A percentile compares a stretch with the other conserved stretches of the same genome.
Evolutionary conservation across 2,329 filamentous ascomycete species (phyloP).

Genomic region (Penicillium brevicompactum): DNA sequence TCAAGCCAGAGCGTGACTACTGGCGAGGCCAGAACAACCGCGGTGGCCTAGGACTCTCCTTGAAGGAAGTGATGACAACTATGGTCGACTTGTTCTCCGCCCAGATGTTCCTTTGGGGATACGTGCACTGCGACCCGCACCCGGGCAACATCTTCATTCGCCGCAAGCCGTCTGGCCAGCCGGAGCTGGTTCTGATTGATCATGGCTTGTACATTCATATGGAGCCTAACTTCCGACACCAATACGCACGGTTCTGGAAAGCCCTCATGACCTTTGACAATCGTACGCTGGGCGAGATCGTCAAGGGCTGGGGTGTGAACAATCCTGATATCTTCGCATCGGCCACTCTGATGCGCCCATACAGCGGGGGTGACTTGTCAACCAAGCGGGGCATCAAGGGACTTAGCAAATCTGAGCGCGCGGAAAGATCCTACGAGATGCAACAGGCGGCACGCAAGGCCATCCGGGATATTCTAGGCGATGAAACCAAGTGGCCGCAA

Average conservation of each 20-base stretch:
- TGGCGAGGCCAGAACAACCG: slow-evolving; percentile 74
- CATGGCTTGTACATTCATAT: slow-evolving; percentile 96
- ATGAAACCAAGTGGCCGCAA: slow-evolving; percentile 86
- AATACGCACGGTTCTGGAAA: slow-evolving; percentile 93
- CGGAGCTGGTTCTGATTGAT: slow-evolving; percentile 93
- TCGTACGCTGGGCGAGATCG: slow-evolving; percentile 70
- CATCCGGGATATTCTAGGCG: slow-evolving; percentile 77
- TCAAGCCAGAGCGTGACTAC: slow-evolving; percentile 78
- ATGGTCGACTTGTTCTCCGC: slow-evolving; percentile 97
- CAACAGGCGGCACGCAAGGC: slow-evolving; percentile 71
- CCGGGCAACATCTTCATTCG: slow-evolving; percentile 97
- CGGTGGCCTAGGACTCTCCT: slow-evolving; percentile 79
- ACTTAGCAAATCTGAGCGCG: slow-evolving; percentile 56
- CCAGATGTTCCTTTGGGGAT: slow-evolving; percentile 96
- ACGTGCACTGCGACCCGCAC: slow-evolving; percentile 95
- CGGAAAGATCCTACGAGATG: slow-evolving; percentile 72
- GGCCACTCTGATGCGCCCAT: slow-evolving; percentile 85
- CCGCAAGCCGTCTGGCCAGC: slow-evolving; percentile 74
- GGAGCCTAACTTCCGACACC: slow-evolving; percentile 76
- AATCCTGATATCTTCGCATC: slow-evolving; percentile 90
- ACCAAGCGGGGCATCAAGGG: slow-evolving; percentile 60
- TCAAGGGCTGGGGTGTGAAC: slow-evolving; percentile 80
- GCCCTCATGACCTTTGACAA: slow-evolving; percentile 93
- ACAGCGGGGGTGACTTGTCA: slow-evolving; percentile 77
- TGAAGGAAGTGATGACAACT: slow-evolving; percentile 90